Percentiles rank a stretch among this genome's conserved stretches.
Evolutionary conservation across 2,329 filamentous ascomycete species (phyloP).

Genomic region (Claviceps quebecensis): DNA sequence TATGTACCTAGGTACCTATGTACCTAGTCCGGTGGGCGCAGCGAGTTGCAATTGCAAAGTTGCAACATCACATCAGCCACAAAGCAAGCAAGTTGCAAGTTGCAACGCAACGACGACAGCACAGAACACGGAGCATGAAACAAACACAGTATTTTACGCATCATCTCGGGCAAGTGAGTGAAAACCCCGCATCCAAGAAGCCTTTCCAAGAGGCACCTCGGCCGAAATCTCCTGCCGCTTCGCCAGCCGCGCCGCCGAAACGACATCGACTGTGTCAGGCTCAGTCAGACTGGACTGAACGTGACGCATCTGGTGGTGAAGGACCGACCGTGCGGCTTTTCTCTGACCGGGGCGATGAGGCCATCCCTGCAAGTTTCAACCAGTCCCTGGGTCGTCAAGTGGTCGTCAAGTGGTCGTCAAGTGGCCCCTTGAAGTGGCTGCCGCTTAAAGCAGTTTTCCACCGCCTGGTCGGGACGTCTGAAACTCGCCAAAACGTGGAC

Average conservation of each 20-base stretch:
- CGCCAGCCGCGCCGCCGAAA: background rate
- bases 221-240: background rate
- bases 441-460: background rate
- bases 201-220: background rate
- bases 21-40: background rate
- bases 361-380: conserved; percentile 1
- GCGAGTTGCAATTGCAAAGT: background rate
- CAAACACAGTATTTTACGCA: background rate
- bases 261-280: background rate
- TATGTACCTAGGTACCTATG: no score
- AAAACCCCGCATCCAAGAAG: background rate
- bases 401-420: background rate
- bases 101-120: background rate
- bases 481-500: conserved; percentile 3
- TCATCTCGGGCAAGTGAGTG: background rate
- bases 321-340: background rate
- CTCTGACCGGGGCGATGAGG: background rate
- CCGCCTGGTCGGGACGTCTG: background rate
- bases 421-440: background rate
- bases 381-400: background rate
- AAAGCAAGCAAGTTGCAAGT: background rate
- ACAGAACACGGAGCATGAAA: background rate
- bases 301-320: background rate
- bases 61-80: background rate
- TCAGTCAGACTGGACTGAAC: background rate